Evolutionary conservation across 2,329 filamentous ascomycete genomes (phyloP).

Genomic region (Macrophomina tecta): DNA sequence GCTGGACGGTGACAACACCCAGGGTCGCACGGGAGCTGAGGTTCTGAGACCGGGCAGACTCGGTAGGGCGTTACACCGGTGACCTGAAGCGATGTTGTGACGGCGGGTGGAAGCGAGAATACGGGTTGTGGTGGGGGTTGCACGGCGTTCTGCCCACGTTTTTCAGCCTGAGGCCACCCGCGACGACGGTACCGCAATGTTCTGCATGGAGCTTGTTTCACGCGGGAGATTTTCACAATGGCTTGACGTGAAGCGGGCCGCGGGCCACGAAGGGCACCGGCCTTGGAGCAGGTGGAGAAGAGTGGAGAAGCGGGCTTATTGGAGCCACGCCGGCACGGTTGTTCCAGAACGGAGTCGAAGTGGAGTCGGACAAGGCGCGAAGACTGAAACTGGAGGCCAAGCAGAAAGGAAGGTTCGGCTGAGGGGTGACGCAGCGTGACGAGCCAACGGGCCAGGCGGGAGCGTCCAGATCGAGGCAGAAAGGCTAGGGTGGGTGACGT

Average conservation of each 20-base stretch:
- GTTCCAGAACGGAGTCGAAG: conserved; percentile 23
- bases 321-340: conserved; percentile 5
- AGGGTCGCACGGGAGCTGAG: conserved; percentile 9
- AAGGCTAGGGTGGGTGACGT: conserved; percentile 2
- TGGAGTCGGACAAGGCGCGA: conserved; percentile 15
- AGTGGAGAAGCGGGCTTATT: conserved; percentile 20
- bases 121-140: neutral
- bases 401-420: neutral
- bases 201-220: conserved; percentile 20
- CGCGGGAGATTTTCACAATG: conserved; percentile 20
- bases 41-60: conserved; percentile 2
- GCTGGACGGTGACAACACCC: conserved; percentile 1
- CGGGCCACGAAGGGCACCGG: conserved; percentile 15
- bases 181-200: conserved; percentile 19
- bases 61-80: conserved; percentile 16
- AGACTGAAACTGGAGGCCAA: conserved; percentile 5
- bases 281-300: conserved; percentile 3
- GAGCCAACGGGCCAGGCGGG: neutral
- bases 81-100: conserved; percentile 16
- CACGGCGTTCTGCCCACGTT: conserved; percentile 26
- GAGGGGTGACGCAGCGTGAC: conserved; percentile 11
- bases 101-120: conserved; percentile 17
- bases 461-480: conserved; percentile 11
- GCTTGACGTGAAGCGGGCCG: conserved; percentile 6
- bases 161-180: conserved; percentile 23